Base-by-base conservation (phyloP, 2,329 filamentous ascomycete genomes). In the Aspergillus caelatus region DNA sequence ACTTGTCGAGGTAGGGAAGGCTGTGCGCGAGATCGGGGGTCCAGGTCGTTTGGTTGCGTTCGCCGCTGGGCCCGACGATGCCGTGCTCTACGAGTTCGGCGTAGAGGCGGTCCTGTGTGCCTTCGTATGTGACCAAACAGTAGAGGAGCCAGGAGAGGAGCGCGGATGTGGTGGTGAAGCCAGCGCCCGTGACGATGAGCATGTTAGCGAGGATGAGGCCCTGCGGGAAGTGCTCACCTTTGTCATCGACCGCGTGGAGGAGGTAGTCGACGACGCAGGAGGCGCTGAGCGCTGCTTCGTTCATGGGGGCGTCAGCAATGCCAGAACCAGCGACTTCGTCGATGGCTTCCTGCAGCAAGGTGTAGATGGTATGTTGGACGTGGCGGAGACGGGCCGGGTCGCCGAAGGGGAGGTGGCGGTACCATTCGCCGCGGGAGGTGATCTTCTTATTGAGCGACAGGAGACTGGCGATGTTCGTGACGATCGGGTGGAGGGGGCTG, bases 401-500 rank as follows among this genome's bases (percentile, higher is more conserved):
- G 10, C 86, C 86, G 60, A 88, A 88, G 0, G 86, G 86, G 16
- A 89, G 70, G 34, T 78, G 74, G 1, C 76, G 75, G 63, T 87
- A 88, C 85, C 85, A 88, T 54, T 76, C 75, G 1, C 84, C 84
- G 67, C 81, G 79, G 0, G 82, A 78, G 0, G 83, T 79, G 16
- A 87, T 75, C 70, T 84, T 85, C 77, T 88, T 88, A 75, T 86
- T 88, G n/a, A 88, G 74, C 53, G 79, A 77, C 1, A 89, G 76
- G 0, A 78, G 68, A 52, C 82, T 76, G 0, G 81, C 85, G 36
- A 88, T 84, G 30, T 75, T 68, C 45, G 75, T 69, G 0, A 87
- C 81, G 72, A 88, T 82, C 32, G 81, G 77, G 67, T 86, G 81
- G 0, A 82, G 72, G 0, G 79, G 82, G 0, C 84, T 75, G 56